A percentile compares a stretch with the other conserved stretches of the same genome.
Evolutionary conservation across 2,329 filamentous ascomycete species (phyloP).

Genomic region (Cladosporium halotolerans): DNA sequence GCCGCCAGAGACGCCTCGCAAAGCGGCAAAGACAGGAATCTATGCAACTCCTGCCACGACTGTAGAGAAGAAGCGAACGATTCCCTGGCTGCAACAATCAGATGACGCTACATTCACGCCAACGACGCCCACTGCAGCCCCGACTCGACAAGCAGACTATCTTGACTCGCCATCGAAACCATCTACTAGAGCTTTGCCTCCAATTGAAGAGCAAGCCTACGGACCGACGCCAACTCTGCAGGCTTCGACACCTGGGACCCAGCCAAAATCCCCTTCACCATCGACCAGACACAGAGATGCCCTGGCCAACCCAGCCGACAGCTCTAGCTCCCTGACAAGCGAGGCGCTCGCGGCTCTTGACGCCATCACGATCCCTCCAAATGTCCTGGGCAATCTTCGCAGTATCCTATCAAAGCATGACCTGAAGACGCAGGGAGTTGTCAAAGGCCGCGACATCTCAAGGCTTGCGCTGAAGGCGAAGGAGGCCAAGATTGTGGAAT

Average conservation of each 20-base stretch:
- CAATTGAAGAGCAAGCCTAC: neutral
- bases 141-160: conserved; percentile 13
- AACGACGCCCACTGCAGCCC: conserved; percentile 16
- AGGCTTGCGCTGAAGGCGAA: conserved; percentile 57
- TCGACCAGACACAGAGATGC: conserved; percentile 21
- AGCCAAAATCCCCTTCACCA: conserved; percentile 18
- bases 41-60: conserved; percentile 34
- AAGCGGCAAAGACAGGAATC: conserved; percentile 32
- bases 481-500: conserved; percentile 57
- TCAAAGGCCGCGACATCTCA: conserved; percentile 59
- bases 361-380: conserved; percentile 15
- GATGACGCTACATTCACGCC: conserved; percentile 25
- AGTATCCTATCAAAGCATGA: conserved; percentile 50
- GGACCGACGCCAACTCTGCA: conserved; percentile 3
- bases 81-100: conserved; percentile 33
- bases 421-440: conserved; percentile 54
- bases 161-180: conserved; percentile 23
- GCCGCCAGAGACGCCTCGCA: conserved; percentile 36
- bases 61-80: conserved; percentile 24
- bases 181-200: neutral
- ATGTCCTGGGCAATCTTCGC: conserved; percentile 33
- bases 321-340: conserved; percentile 19
- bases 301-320: conserved; percentile 21
- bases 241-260: neutral
- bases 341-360: conserved; percentile 21